Evolutionary conservation across 1,139 yeast genomes (phyloP).

Genomic region (Geotrichum europaeum): DNA sequence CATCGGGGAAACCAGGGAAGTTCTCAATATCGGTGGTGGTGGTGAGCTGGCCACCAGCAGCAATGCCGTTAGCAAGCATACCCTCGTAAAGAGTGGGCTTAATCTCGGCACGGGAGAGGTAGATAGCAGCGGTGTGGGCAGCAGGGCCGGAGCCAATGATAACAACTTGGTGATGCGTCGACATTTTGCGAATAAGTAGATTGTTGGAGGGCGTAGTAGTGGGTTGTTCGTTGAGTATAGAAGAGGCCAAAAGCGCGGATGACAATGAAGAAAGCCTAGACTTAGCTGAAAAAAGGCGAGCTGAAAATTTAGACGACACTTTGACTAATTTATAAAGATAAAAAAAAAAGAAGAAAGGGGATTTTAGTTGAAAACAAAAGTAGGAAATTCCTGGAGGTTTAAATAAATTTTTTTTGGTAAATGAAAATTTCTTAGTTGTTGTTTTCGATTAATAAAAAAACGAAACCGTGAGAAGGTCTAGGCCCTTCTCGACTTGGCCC

Average conservation of each 20-base stretch:
- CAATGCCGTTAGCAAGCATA: constrained; percentile 92
- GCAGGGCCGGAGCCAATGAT: constrained; percentile 98
- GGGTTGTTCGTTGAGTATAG: not conserved
- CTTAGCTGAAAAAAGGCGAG: constrained; percentile 14
- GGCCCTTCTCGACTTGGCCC: not conserved
- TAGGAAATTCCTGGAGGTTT: not conserved
- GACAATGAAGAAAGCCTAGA: constrained; percentile 11
- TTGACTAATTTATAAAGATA: not conserved
- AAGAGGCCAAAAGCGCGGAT: constrained; percentile 13
- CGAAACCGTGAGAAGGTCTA: not conserved
- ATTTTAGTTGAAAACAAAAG: not conserved
- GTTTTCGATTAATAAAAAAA: not conserved
- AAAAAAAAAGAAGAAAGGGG: not conserved
- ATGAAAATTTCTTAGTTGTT: not conserved
- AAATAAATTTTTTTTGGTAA: not conserved
- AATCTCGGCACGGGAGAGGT: constrained; percentile 92
- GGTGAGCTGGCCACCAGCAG: constrained; percentile 98
- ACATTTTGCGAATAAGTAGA: constrained; percentile 22
- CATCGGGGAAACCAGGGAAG: constrained; percentile 97
- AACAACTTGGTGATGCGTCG: constrained; percentile 70
- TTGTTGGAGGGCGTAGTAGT: constrained; percentile 1
- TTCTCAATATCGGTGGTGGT: constrained; percentile 93
- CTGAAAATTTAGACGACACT: constrained; percentile 12
- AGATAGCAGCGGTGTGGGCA: constrained; percentile 98
- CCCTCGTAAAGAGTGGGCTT: constrained; percentile 94